phyloP scores from a whole-genome alignment of 495 filamentous ascomycete species.

The Stereocaulon alpinum region DNA sequence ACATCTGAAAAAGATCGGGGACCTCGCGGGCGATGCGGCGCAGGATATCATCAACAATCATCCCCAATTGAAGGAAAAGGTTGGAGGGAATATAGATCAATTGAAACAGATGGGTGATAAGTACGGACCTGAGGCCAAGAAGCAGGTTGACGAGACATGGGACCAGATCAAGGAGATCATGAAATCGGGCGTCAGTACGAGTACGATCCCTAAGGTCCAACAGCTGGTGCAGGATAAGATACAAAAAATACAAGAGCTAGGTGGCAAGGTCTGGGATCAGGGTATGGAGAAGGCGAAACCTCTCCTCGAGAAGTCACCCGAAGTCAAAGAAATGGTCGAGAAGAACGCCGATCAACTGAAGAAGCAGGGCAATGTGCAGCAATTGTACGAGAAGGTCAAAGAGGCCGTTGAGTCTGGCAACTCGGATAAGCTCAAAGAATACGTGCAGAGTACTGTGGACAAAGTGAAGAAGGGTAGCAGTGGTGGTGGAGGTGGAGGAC shows the following conservation, averaged over 20 bases:
- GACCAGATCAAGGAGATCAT: conserved; percentile 46
- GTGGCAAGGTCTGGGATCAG: conserved; percentile 55
- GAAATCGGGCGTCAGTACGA: conserved; percentile 39
- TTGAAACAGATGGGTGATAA: conserved; percentile 53
- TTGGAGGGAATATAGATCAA: conserved; percentile 51
- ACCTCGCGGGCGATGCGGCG: conserved; percentile 44
- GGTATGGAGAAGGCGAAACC: conserved; percentile 50
- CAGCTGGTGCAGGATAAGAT: conserved; percentile 55
- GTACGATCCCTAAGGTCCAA: conserved; percentile 41
- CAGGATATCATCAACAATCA: conserved; percentile 53
- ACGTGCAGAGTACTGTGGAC: conserved; percentile 42
- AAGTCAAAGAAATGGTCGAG: conserved; percentile 53
- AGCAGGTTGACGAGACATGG: conserved; percentile 57
- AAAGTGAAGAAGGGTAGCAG: conserved; percentile 41
- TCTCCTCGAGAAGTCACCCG: conserved; percentile 54
- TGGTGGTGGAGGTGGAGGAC: conserved; percentile 25
- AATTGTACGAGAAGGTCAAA: conserved; percentile 44
- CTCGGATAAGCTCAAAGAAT: conserved; percentile 45
- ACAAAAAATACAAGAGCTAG: conserved; percentile 48
- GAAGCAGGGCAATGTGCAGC: conserved; percentile 41
- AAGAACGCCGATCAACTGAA: conserved; percentile 51
- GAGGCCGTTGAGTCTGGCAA: conserved; percentile 44
- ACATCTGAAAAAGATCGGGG: conserved; percentile 38
- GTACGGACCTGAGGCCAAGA: conserved; percentile 58
- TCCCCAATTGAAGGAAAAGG: conserved; percentile 53